phyloP scores from a whole-genome alignment of 2,329 filamentous ascomycete species.

The Trichocomaceae sp. region DNA sequence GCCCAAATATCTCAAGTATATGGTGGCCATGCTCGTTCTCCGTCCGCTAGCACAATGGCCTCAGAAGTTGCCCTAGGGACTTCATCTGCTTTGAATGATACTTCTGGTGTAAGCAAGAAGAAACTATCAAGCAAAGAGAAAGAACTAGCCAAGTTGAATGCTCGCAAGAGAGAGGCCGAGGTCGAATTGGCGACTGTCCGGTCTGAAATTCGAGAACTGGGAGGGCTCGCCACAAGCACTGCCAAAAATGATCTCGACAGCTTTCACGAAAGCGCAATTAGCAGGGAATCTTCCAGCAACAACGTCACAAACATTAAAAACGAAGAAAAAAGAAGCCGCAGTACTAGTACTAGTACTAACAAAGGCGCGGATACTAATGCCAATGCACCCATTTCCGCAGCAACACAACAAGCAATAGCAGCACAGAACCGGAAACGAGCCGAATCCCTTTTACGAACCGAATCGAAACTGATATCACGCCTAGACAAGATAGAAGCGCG shows the following conservation, averaged over 20 bases:
- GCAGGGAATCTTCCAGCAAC: neutral
- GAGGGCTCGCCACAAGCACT: conserved; percentile 10
- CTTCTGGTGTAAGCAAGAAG: conserved; percentile 19
- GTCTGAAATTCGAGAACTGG: conserved; percentile 28
- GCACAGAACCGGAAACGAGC: conserved; percentile 26
- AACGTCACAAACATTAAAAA: conserved; percentile 9
- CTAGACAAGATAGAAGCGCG: conserved; percentile 38
- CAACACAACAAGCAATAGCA: conserved; percentile 5
- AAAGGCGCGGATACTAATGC: neutral
- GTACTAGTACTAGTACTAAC: neutral
- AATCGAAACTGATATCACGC: conserved; percentile 32
- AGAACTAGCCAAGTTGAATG: conserved; percentile 37
- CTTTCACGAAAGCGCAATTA: conserved; percentile 8
- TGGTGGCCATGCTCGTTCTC: neutral
- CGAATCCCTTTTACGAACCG: conserved; percentile 25
- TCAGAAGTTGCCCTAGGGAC: neutral
- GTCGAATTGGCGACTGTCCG: conserved; percentile 31
- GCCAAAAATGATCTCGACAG: conserved; percentile 12
- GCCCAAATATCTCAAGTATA: neutral
- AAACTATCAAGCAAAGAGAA: conserved; percentile 35
- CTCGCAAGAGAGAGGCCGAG: conserved; percentile 36
- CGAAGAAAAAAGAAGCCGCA: neutral
- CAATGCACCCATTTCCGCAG: neutral
- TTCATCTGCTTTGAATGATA: neutral
- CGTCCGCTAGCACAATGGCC: neutral